Base-by-base conservation (phyloP, 2,329 filamentous ascomycete species). In the Madurella fahalii region DNA sequence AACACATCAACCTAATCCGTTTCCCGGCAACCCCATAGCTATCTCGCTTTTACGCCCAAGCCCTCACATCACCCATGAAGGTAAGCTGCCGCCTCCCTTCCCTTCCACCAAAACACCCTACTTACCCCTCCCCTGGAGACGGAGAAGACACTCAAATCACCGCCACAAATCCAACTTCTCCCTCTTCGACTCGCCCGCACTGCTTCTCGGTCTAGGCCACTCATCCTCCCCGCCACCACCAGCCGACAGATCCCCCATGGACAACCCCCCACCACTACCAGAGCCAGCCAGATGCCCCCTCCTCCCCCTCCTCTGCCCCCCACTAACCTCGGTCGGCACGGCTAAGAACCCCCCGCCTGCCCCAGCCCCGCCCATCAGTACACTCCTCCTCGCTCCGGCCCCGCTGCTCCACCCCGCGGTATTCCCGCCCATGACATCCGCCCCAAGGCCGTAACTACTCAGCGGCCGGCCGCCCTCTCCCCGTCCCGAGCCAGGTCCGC, bases 361-460 rank as follows among this genome's bases (percentile, higher is more conserved):
- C 2, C 71, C 66, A 0, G 77, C 76, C 45, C 78, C 77, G 18
- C 76, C 77, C 40, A 82, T 69, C 61, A 84, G 72, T 53, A 83
- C 69, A 53, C 81, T 83, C 60, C 75, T 74, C 53, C 81, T 70
- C 13, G 79, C 77, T 7, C 78, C 79, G 2, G 65, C 68, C 7
- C 76, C 74, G 4, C 70, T 69, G 53, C 79, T 75, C 77, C 80
- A 82, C 4, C 76, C 77, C 2, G 74, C 72, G 2, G 74, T 67
- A 17, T 49, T 61, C 0, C 64, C 64, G 18, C 64, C 64, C 44
- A 64, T 46, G 9, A 79, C 68, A 58, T 82, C 80, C 15, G 77
- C 72, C n/a, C 74, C 75, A 37, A 84, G 72, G 13, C 81, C 81
- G 64, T 82, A 84, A 63, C 76, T 79, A 67, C 80, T 83, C 52